These are phyloP conservation scores for Pleodorina starrii DNA, from an alignment of 139 green algal genomes.

Conservation along the genomic window DNA sequence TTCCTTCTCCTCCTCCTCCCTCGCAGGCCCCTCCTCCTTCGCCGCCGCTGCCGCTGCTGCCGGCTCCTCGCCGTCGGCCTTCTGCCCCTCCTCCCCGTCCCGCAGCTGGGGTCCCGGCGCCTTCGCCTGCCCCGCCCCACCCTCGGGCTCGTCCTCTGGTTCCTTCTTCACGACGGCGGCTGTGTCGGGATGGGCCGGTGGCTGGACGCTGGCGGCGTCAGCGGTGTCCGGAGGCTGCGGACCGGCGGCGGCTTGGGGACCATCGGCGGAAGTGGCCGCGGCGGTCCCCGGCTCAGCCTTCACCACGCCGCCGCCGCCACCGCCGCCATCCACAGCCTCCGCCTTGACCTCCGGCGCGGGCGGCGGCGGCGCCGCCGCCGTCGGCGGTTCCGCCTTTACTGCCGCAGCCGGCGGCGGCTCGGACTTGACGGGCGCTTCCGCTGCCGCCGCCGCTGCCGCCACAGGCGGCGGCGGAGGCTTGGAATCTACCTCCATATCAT, in stretches of 20 bases:
- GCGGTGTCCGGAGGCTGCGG: no score
- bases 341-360: neutral
- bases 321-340: neutral
- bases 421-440: neutral
- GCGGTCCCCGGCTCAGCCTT: neutral
- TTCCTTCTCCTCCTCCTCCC: neutral
- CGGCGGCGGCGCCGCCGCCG: neutral
- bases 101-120: neutral
- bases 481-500: constrained; percentile 42
- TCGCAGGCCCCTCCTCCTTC: neutral
- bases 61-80: neutral
- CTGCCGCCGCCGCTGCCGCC: neutral
- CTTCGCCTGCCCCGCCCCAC: neutral
- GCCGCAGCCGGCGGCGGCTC: neutral
- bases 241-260: no score
- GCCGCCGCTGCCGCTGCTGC: no score
- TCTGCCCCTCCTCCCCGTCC: neutral
- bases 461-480: constrained; percentile 17
- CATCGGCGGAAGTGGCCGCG: neutral
- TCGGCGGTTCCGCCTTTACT: neutral
- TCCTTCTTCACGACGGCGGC: neutral
- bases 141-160: neutral
- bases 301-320: neutral
- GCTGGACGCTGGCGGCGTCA: neutral
- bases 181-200: neutral